Base-by-base conservation (phyloP, 768 basidiomycete genomes). In the Botryobasidium botryosum region DNA sequence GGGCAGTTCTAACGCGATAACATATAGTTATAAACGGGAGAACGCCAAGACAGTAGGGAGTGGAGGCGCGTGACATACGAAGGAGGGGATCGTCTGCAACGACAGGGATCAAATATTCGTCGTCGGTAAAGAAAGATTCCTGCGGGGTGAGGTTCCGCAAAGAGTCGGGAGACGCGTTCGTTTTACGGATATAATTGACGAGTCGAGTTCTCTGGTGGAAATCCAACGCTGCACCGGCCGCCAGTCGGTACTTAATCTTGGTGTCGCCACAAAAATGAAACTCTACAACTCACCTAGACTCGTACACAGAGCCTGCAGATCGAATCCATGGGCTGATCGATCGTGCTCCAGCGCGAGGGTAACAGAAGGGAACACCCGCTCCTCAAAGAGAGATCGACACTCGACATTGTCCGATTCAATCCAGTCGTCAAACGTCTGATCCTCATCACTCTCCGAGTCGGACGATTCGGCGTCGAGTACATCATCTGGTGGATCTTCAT, bases 21-120 rank as follows among this genome's bases (percentile, higher is more conserved):
- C 40, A 23, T 47, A 25, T n/a, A n/a, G n/a, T n/a, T n/a, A 33
- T 17, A 33, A 26, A 26, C 6, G 10, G 35, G 1, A 36, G 12
- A 23, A 21, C 2, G 18, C 23, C 24, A 3, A 2, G 25, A 29
- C 27, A 2, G 21, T 24, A n/a, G n/a, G n/a, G 45, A 42, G 35
- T 10, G 24, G 32, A 6, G 39, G 5, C n/a, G 28, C 4, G 23
- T 23, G 8, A 66, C 81, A 56, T 55, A 94, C 92, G 84, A 20
- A 97, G 76, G 10, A 94, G 62, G 2, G 87, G 81, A 57, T 96
- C 92, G 53, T 90, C 80, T 54, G 83, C 77, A 35, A 94, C 52
- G 24, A 72, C 74, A 2, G 92, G 92, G 32, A 73, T 70, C 18
- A 97, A 72, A 55, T 85, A 85, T 45, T 73, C 72, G 55, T 97